Base-by-base conservation (phyloP, 2,329 filamentous ascomycete genomes). In the Chaetomium globosum region DNA sequence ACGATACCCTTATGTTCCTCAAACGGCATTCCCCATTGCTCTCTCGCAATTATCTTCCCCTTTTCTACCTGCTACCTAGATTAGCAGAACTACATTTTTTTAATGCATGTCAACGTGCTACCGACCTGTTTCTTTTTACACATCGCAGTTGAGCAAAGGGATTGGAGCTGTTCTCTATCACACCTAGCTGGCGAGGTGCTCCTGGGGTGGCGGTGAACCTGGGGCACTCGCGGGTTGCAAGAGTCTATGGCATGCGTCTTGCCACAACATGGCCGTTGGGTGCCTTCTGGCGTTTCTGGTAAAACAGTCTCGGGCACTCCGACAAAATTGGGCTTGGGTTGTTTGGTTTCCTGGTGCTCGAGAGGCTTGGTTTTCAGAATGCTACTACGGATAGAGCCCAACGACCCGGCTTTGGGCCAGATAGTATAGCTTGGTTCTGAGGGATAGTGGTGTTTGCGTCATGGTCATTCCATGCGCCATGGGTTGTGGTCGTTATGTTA, bases 1-100 rank as follows among this genome's bases (percentile, higher is more conserved):
- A 31, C 43, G 43, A 59, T 59, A 59, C 51, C 57, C 43, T 49
- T 28, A 49, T 49, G 9, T 59, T 59, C 51, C 57, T 36, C 28
- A 10, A 23, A 26, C 12, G 43, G 26, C 28, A 33, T n/a, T 31
- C 23, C 19, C 28, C 28, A 49, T 51, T 7, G 4, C 53, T 8
- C 53, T 21, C n/a, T 21, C 19, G 31, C 21, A 56, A 8, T 23
- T 21, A 21, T 21, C 26, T 26, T 36, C 21, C 33, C 23, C 36
- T 19, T 43, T 56, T 56, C 31, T 55, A n/a, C 23, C 31, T 36
- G 31, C 53, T 56, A 21, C 31, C 33, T 39, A 33, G 53, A 33
- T 5, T 23, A 26, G 53, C 53, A 56, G 53, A 23, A 16, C 16
- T 55, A 55, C 5, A n/a, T 19, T 10, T 56, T 39, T 26, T 36